phyloP scores from a whole-genome alignment of 2,329 filamentous ascomycete species.

The Xenoacremonium recifei region DNA sequence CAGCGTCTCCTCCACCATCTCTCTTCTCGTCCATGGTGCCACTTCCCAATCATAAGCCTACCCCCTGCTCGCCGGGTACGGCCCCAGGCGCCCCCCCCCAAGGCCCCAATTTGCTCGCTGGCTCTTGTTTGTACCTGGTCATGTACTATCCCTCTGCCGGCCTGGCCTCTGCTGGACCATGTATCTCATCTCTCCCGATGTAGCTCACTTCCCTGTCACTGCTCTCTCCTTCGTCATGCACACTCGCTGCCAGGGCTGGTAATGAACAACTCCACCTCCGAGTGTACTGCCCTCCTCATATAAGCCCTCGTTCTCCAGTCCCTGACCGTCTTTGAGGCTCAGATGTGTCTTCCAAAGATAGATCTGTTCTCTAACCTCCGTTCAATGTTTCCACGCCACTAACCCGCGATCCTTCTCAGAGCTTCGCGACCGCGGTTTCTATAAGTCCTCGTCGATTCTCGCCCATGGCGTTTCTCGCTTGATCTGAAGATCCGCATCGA shows the following conservation, averaged over 20 bases:
- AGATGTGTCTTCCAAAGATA: constrained; percentile 29
- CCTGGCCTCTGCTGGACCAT: constrained; percentile 15
- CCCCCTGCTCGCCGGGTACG: constrained; percentile 21
- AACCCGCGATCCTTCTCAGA: constrained; percentile 5
- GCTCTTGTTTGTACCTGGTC: constrained; percentile 15
- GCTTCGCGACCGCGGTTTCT: constrained; percentile 17
- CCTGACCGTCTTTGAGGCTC: constrained; percentile 28
- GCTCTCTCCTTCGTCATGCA: constrained; percentile 29
- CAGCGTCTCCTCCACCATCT: constrained; percentile 13
- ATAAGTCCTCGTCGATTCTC: constrained; percentile 18
- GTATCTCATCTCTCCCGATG: constrained; percentile 24
- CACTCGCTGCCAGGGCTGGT: constrained; percentile 16
- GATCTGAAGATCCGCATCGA: constrained; percentile 16
- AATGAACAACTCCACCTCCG: constrained; percentile 17
- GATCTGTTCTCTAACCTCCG: constrained; percentile 23
- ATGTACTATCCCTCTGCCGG: constrained; percentile 22
- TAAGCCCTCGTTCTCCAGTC: constrained; percentile 29
- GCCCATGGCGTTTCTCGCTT: constrained; percentile 16
- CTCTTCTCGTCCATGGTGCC: constrained; percentile 23
- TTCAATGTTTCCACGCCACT: constrained; percentile 21
- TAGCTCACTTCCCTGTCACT: constrained; percentile 26
- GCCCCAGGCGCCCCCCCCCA: too few relatives aligned
- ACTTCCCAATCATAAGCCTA: constrained; percentile 22
- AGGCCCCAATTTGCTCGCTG: constrained; percentile 24
- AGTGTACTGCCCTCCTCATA: constrained; percentile 30